Conservation (phyloP, 2,329 filamentous ascomycete species). For the Penicillium sp. region DNA sequence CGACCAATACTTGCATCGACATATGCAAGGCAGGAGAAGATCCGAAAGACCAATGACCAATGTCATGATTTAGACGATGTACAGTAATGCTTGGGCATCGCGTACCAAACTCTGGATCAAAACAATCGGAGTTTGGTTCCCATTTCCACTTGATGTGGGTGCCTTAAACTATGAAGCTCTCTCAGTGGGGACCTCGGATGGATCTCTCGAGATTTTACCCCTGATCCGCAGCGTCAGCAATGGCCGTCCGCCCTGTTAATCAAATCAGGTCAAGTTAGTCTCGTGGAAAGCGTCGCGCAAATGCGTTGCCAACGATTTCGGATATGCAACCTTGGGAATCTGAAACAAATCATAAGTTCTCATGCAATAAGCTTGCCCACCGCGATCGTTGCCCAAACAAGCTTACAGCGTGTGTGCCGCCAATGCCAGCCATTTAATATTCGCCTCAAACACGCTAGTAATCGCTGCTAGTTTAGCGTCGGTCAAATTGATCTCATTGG, state of each 20-base stretch:
- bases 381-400: slow-evolving; percentile 23
- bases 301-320: not conserved
- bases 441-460: slow-evolving; percentile 22
- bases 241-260: not conserved
- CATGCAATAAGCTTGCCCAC: slow-evolving; percentile 20
- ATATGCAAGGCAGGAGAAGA: not conserved
- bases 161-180: slow-evolving; percentile 9
- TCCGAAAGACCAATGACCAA: not conserved
- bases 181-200: slow-evolving; percentile 25
- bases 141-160: slow-evolving; percentile 10
- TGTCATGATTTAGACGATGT: not conserved
- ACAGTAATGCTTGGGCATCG: not conserved
- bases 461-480: slow-evolving; percentile 13
- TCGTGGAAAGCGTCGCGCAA: not conserved
- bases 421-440: slow-evolving; percentile 15
- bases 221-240: slow-evolving; percentile 5
- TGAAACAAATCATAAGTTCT: slow-evolving; percentile 21
- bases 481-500: slow-evolving; percentile 15
- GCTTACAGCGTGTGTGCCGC: slow-evolving; percentile 8
- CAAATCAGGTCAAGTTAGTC: too few relatives aligned
- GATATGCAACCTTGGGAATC: slow-evolving; percentile 2
- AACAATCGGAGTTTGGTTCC: slow-evolving; percentile 10
- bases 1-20: slow-evolving; percentile 7
- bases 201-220: slow-evolving; percentile 13
- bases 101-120: not conserved